Evolutionary conservation across 192 early-diverging fungal species (phyloP).

Genomic region (Mortierella hygrophila): DNA sequence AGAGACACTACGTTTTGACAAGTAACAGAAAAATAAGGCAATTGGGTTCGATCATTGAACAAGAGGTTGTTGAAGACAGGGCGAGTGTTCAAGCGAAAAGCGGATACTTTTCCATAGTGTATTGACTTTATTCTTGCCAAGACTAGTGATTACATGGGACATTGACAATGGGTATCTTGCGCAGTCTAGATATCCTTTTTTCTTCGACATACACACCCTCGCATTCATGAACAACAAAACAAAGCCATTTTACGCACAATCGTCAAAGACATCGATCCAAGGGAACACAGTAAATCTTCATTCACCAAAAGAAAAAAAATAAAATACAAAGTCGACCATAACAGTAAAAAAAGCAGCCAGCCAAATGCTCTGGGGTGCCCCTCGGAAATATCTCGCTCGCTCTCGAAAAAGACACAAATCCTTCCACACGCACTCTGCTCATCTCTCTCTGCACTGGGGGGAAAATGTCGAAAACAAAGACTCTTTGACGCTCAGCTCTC

Average conservation of each 20-base stretch:
- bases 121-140: too few relatives aligned
- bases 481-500: conserved; percentile 5
- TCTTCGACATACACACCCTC: neutral
- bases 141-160: too few relatives aligned
- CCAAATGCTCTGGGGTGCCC: neutral
- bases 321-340: neutral
- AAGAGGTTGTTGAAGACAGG: too few relatives aligned
- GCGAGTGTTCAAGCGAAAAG: too few relatives aligned
- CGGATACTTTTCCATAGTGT: too few relatives aligned
- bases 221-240: neutral
- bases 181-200: too few relatives aligned
- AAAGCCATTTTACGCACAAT: neutral
- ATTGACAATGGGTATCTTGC: neutral
- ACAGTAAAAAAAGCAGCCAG: neutral
- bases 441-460: neutral
- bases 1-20: too few relatives aligned
- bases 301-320: neutral
- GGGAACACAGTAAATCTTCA: neutral
- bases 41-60: too few relatives aligned
- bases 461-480: conserved; percentile 1
- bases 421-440: neutral
- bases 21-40: too few relatives aligned
- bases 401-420: neutral
- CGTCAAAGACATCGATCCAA: neutral
- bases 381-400: neutral